Base-by-base conservation (phyloP, 768 basidiomycete genomes). In the Amanita subjunquillea region DNA sequence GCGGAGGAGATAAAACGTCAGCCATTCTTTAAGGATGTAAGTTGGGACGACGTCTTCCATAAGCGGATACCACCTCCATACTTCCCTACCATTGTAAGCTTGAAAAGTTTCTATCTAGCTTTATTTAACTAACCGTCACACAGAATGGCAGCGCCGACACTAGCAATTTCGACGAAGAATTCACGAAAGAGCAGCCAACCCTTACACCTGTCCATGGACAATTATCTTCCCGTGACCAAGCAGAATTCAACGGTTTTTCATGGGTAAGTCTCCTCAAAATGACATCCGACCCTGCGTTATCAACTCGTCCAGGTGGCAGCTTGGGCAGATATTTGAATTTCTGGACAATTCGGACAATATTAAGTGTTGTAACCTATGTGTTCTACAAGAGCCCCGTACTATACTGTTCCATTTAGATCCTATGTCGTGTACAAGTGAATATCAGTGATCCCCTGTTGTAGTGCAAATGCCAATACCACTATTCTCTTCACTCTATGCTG, bases 1-100 rank as follows among this genome's bases (percentile, higher is more conserved):
- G 96, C 96, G 1, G 89, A 91, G 61, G 95, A 97, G 60, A 95
- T 99, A 73, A 99, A 99, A 71, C 77, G 81, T 51, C 96, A 98
- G 64, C 83, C 92, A 3, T 99, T 98, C 82, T 99, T 99, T 79
- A 93, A 94, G 69, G 96, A 98, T 65, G 89, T 95, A 46, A 97
- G 71, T 71, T 99, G 87, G 66, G 96, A 98, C 58, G 95, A 97
- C 67, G 88, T 99, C n/a, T 66, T 95, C 58, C 77, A 96, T 72
- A 98, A 98, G 69, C 90, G 94, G 55, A 92, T 98, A 62, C 93
- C 94, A 20, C 90, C 93, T 20, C 91, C 95, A 3, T 99, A 97
- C 73, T 93, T 91, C 82, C 96, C 96, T 13, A 89, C 85, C 2
- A 91, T 99, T 62, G 93, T 91, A 63, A 65, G 90, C 69, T 6